Conservation (phyloP, 345 rosid genomes). For the Pugionium dolabratum region DNA sequence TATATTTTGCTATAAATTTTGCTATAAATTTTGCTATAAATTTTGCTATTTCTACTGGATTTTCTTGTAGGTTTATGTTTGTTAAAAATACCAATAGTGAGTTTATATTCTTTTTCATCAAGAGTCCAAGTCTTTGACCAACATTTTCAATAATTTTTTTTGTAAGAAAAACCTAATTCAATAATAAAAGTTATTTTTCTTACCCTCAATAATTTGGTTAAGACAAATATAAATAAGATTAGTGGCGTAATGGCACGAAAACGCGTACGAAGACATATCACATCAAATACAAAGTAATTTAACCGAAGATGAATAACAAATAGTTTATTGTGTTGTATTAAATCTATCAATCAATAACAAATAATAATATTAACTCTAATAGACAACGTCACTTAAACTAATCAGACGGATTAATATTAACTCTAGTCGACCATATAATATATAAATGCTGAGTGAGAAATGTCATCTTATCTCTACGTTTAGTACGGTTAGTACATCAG, state of each 20-base stretch:
- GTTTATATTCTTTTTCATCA: not conserved
- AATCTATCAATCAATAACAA: constrained; percentile 4
- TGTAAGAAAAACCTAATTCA: not conserved
- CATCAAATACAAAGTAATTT: constrained; percentile 28
- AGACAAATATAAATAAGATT: not conserved
- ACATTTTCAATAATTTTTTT: not conserved
- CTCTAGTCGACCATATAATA: constrained; percentile 14
- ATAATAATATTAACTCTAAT: not conserved
- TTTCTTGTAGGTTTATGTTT: too few relatives aligned
- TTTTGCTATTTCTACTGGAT: too few relatives aligned
- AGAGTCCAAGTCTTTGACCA: not conserved
- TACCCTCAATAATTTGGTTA: constrained; percentile 1
- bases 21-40: too few relatives aligned
- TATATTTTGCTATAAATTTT: too few relatives aligned
- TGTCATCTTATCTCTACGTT: constrained; percentile 27
- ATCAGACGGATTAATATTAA: not conserved
- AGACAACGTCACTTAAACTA: too few relatives aligned
- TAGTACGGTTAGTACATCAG: too few relatives aligned
- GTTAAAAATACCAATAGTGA: too few relatives aligned
- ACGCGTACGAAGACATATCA: constrained; percentile 40
- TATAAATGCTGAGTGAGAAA: constrained; percentile 7
- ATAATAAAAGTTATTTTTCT: not conserved
- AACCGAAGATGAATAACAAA: constrained; percentile 4
- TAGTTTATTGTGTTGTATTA: not conserved
- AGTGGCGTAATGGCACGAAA: constrained; percentile 29